Conservation (phyloP, 805 yeast genomes). For the Sugiyamaella boreocaroliniensis region DNA sequence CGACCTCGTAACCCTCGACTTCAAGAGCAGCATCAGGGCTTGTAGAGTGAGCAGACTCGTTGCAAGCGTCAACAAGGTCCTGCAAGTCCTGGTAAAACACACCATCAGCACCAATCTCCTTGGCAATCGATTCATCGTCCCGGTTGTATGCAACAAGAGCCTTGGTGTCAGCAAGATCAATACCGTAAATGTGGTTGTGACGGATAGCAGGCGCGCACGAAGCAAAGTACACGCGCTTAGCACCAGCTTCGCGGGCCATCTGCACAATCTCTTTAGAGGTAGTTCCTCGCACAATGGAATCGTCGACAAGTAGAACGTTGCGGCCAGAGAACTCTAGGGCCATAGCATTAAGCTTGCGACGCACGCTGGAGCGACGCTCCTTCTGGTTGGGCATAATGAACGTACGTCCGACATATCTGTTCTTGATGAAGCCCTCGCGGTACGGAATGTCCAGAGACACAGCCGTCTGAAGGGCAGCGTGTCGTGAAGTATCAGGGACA, state of each 20-base stretch:
- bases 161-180: slow-evolving; percentile 91
- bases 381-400: slow-evolving; percentile 98
- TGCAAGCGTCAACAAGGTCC: slow-evolving; percentile 78
- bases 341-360: slow-evolving; percentile 95
- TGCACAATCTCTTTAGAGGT: slow-evolving; percentile 92
- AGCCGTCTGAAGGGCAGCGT: slow-evolving; percentile 89
- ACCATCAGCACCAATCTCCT: slow-evolving; percentile 79
- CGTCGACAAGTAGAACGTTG: slow-evolving; percentile 87
- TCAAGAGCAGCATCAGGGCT: slow-evolving; percentile 17
- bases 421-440: slow-evolving; percentile 95
- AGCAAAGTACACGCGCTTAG: slow-evolving; percentile 89
- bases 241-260: slow-evolving; percentile 99
- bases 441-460: slow-evolving; percentile 73
- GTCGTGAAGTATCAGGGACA: slow-evolving; percentile 97
- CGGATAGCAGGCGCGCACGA: slow-evolving; percentile 98
- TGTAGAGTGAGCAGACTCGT: slow-evolving; percentile 32
- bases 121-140: slow-evolving; percentile 66
- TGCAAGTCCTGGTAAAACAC: slow-evolving; percentile 83
- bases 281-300: slow-evolving; percentile 95
- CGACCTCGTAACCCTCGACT: slow-evolving; percentile 76
- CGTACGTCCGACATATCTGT: slow-evolving; percentile 94
- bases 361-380: slow-evolving; percentile 86
- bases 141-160: slow-evolving; percentile 86
- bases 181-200: slow-evolving; percentile 92
- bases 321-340: slow-evolving; percentile 80